Base-by-base conservation (phyloP, 495 filamentous ascomycete species). In the Aspergillus coremiiformis region DNA sequence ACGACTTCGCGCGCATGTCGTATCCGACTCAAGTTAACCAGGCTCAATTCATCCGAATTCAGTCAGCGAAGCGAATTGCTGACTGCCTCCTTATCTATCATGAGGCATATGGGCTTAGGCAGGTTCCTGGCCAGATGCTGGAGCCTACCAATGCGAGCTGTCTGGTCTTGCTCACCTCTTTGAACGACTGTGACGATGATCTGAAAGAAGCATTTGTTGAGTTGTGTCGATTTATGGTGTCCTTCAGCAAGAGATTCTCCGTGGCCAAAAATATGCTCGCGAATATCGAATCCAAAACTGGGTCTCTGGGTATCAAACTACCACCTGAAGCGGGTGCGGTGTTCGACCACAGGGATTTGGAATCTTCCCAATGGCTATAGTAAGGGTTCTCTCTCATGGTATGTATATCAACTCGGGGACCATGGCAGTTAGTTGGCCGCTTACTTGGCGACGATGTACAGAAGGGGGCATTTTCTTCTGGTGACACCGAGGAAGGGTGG, bases 121-220 rank as follows among this genome's bases (percentile, higher is more conserved):
- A 67, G 21, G 66, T 70, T 30, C 65, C 70, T 5, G 59, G 61
- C 14, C 59, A 64, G 39, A 58, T 73, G 46, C 55, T 65, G 10
- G 65, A 67, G 23, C 61, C 66, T n/a, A 59, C 63, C 10, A 57
- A 61, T 22, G 58, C 48, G 20, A 60, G 66, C 17, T 52, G 67
- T 19, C 59, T 65, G n/a, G 47, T 57, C 7, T 43, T 72, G 1
- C 57, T 69, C 3, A 32, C 43, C 4, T 59, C 62, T 12, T 39
- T 68, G 21, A 47, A 62, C 14, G 54, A 41, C 7, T 20, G 37
- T 9, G 19, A 63, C 12, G 62, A 64, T 1, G 58, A 64, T 23
- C 47, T 47, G 24, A 61, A 35, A 29, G 51, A 64, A 6, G 59
- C 64, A 2, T 72, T 75, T 43, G 39, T 56, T 30, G 66, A 73